phyloP scores from a whole-genome alignment of 176 grass and related monocot genomes.

The Carex kokanica region DNA sequence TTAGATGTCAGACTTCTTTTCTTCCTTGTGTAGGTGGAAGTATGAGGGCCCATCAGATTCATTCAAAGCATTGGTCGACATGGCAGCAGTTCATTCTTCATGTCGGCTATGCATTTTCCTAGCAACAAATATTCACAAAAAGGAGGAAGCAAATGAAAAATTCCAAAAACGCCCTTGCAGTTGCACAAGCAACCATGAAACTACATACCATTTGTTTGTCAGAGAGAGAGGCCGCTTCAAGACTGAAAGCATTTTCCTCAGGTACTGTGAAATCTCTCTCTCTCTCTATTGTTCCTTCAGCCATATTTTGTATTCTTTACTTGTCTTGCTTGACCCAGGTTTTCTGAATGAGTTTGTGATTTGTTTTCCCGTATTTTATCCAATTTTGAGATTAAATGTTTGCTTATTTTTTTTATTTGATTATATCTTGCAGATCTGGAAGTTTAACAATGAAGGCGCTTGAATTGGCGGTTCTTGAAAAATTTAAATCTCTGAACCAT shows the following conservation, averaged over 20 bases:
- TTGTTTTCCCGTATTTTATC: background rate
- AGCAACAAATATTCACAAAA: slow-evolving; percentile 79
- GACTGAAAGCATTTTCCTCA: slow-evolving; percentile 70
- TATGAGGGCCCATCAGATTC: slow-evolving; percentile 90
- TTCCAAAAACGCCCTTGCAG: slow-evolving; percentile 78
- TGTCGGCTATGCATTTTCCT: slow-evolving; percentile 94
- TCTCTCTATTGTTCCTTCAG: background rate
- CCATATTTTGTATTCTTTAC: background rate
- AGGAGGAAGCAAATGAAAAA: slow-evolving; percentile 56
- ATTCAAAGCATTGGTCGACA: slow-evolving; percentile 94
- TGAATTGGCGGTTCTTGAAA: slow-evolving; percentile 46
- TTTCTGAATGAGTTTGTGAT: background rate
- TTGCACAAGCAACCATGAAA: slow-evolving; percentile 55
- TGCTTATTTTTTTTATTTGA: background rate
- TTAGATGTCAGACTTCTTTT: background rate
- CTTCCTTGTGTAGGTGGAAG: slow-evolving; percentile 68
- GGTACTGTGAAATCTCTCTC: slow-evolving; percentile 39
- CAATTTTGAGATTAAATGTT: background rate
- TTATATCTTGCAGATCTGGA: slow-evolving; percentile 44
- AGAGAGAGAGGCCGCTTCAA: slow-evolving; percentile 87
- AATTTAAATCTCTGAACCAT: slow-evolving; percentile 70
- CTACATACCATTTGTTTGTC: slow-evolving; percentile 82
- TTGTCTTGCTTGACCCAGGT: background rate
- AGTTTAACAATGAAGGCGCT: slow-evolving; percentile 49
- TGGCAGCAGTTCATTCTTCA: slow-evolving; percentile 94